Evolutionary conservation across 2,329 filamentous ascomycete species (phyloP).

Genomic region (Grosmannia serpens): DNA sequence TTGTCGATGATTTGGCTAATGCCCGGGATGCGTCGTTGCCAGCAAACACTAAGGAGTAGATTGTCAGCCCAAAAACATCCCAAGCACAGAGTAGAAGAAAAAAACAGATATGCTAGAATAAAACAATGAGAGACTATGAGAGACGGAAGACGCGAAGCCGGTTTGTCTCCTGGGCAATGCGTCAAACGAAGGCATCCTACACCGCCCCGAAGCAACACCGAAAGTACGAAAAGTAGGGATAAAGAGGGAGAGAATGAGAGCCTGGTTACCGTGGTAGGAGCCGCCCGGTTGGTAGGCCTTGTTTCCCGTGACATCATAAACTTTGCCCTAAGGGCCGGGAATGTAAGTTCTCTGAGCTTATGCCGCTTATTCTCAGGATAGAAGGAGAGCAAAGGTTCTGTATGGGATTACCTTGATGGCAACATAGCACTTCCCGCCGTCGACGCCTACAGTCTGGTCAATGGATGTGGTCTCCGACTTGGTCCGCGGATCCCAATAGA

Average conservation of each 20-base stretch:
- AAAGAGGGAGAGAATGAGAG: not conserved
- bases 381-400: not conserved
- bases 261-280: slow-evolving; percentile 65
- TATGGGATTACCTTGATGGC: slow-evolving; percentile 48
- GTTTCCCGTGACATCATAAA: slow-evolving; percentile 91
- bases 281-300: slow-evolving; percentile 73
- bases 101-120: not conserved
- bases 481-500: not conserved
- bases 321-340: slow-evolving; percentile 52
- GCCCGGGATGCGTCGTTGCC: slow-evolving; percentile 94
- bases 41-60: slow-evolving; percentile 60
- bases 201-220: too few relatives aligned
- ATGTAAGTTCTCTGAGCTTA: not conserved
- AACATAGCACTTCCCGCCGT: slow-evolving; percentile 55
- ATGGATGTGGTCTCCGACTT: not conserved
- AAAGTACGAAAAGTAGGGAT: too few relatives aligned
- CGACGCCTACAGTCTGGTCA: slow-evolving; percentile 36
- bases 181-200: too few relatives aligned
- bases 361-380: not conserved
- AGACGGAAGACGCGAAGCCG: not conserved
- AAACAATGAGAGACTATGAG: not conserved
- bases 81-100: too few relatives aligned
- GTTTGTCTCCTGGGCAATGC: too few relatives aligned
- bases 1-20: slow-evolving; percentile 75
- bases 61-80: not conserved